Conservation (phyloP, 2,329 filamentous ascomycete genomes). For the Paecilomyces formosus region DNA sequence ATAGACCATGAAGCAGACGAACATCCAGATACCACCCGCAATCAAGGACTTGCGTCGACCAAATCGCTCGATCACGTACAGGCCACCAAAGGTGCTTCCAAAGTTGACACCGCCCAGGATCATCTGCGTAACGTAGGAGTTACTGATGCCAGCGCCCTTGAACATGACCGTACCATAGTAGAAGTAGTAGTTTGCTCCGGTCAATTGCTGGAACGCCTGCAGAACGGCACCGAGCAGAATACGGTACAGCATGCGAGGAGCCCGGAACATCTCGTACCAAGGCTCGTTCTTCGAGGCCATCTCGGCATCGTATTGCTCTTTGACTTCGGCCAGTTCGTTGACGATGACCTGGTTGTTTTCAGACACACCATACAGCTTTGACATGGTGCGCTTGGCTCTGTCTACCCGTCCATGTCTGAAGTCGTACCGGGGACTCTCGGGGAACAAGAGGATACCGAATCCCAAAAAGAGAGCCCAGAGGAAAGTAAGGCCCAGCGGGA, state of each 20-base stretch:
- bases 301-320: slow-evolving; percentile 49
- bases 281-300: slow-evolving; percentile 19
- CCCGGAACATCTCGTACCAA: slow-evolving; percentile 31
- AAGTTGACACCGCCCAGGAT: slow-evolving; percentile 63
- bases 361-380: slow-evolving; percentile 47
- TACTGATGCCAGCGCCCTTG: slow-evolving; percentile 54
- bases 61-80: slow-evolving; percentile 61
- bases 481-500: slow-evolving; percentile 50
- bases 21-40: slow-evolving; percentile 60
- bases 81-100: slow-evolving; percentile 55
- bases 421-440: slow-evolving; percentile 52
- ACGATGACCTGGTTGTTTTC: slow-evolving; percentile 46
- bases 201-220: slow-evolving; percentile 38
- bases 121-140: slow-evolving; percentile 58
- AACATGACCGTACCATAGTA: slow-evolving; percentile 64
- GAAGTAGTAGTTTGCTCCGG: slow-evolving; percentile 40
- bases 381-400: slow-evolving; percentile 43
- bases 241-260: slow-evolving; percentile 36
- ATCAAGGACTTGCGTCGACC: slow-evolving; percentile 63
- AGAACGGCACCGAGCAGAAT: slow-evolving; percentile 33
- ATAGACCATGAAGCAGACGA: slow-evolving; percentile 58
- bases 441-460: slow-evolving; percentile 47
- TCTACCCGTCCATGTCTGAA: slow-evolving; percentile 50
- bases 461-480: slow-evolving; percentile 50
- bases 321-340: slow-evolving; percentile 49